phyloP scores from a whole-genome alignment of 169 alveolate genomes.

The Plasmodium malariae region DNA sequence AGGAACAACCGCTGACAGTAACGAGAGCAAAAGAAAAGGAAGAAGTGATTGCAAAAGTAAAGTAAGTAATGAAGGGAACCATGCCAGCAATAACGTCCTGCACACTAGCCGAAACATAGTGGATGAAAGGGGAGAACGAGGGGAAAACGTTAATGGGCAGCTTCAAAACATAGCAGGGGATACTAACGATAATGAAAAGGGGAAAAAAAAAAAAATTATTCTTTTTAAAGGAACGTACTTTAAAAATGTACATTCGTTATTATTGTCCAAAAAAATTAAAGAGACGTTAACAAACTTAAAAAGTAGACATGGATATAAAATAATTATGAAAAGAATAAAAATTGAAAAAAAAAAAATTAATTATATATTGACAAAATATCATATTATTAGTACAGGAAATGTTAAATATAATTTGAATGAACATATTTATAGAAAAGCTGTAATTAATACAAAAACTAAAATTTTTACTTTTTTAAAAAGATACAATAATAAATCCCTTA shows the following conservation, averaged over 20 bases:
- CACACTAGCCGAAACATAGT: no score
- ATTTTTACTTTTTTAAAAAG: slow-evolving; percentile 39
- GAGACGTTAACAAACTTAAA: slow-evolving; percentile 33
- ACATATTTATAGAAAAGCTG: slow-evolving; percentile 53
- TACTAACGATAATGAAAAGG: background rate
- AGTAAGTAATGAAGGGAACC: no score
- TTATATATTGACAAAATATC: slow-evolving; percentile 23
- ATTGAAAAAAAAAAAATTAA: slow-evolving; percentile 47
- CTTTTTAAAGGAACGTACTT: slow-evolving; percentile 17
- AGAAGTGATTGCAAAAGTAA: background rate
- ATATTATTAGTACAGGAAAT: slow-evolving; percentile 25
- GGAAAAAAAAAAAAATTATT: background rate
- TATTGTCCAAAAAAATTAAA: slow-evolving; percentile 46
- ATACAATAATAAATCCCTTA: slow-evolving; percentile 25
- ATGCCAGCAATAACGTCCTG: no score
- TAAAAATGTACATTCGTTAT: slow-evolving; percentile 38
- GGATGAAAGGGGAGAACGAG: no score
- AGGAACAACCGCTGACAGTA: no score
- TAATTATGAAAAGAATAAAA: slow-evolving; percentile 46
- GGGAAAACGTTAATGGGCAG: no score
- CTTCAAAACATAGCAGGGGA: no score
- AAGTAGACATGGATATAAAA: slow-evolving; percentile 45
- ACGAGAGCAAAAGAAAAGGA: no score
- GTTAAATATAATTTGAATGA: slow-evolving; percentile 18
- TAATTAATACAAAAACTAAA: slow-evolving; percentile 39